phyloP scores from a whole-genome alignment of 2,329 filamentous ascomycete genomes.

The Colletotrichum sp. region DNA sequence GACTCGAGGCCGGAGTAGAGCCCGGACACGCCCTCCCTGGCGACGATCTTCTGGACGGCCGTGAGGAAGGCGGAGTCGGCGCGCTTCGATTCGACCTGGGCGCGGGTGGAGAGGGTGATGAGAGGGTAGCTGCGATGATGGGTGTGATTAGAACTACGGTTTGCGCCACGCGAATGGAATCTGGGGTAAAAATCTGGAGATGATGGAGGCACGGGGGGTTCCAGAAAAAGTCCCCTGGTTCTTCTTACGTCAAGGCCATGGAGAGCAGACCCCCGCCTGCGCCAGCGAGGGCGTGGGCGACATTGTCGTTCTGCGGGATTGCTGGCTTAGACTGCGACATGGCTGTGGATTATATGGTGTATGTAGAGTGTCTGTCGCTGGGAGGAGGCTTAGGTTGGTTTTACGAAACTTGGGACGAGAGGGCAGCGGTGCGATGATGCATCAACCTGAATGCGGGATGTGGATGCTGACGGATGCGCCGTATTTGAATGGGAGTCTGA shows the following conservation, averaged over 20 bases:
- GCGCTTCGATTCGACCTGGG: conserved; percentile 96
- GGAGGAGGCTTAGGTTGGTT: not conserved
- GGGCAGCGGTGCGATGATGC: not conserved
- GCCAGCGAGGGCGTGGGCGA: conserved; percentile 91
- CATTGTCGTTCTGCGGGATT: conserved; percentile 90
- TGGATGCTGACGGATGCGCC: not conserved
- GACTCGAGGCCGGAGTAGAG: conserved; percentile 94
- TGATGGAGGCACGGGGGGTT: not conserved
- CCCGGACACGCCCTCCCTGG: conserved; percentile 86
- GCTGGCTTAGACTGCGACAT: conserved; percentile 57
- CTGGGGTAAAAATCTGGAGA: not conserved
- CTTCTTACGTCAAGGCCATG: conserved; percentile 88
- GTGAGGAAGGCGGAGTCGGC: conserved; percentile 84
- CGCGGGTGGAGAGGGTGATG: conserved; percentile 95
- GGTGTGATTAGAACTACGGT: conserved; percentile 7
- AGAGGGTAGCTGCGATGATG: conserved; percentile 76
- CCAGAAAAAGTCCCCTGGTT: not conserved
- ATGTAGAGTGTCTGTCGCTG: not conserved
- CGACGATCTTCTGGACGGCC: conserved; percentile 84
- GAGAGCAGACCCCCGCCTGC: conserved; percentile 93
- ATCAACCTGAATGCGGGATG: conserved; percentile 5
- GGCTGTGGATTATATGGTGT: not conserved
- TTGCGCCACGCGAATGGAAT: not conserved
- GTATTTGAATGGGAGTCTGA: not conserved
- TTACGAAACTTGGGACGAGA: conserved; percentile 4